Base-by-base conservation (phyloP, 768 basidiomycete genomes). In the Tephrocybe sp. region DNA sequence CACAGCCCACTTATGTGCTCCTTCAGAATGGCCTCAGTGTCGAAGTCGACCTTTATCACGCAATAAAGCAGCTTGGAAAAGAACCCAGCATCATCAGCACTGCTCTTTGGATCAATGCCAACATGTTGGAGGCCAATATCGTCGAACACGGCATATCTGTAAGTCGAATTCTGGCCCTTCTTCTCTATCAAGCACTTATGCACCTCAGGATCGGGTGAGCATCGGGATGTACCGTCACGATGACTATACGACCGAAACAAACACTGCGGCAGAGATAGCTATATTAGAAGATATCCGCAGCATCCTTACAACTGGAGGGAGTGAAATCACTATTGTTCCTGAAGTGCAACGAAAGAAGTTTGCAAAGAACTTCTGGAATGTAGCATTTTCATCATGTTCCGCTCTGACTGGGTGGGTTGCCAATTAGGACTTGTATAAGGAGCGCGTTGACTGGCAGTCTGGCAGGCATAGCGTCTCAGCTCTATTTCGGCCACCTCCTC, bases 11-110 rank as follows among this genome's bases (percentile, higher is more conserved):
- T 1, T 84, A 83, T 60, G 80, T 84, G 2, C 62, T 88, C 11
- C 57, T 86, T 43, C 84, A 90, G 72, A 91, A 91, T 62, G 88
- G 88, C 5, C 68, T 92, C 3, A 81, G 80, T 34, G 81, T 88
- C 8, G 89, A 90, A 60, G 70, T 65, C 30, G 86, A 86, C 49
- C 70, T 89, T 18, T 86, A 87, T 62, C 59, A 77, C 11, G 75
- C 83, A 1, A 50, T 82, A 11, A 71, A 69, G 50, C 54, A 60
- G 9, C 65, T 81, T n/a, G 65, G 62, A 5, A 65, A 67, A 33
- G 67, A 73, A 6, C 82, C 83, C 0, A 76, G 63, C 21, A 82
- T 86, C 28, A 72, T 86, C 30, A 76, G 78, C 47, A 73, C 76
- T 2, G 77, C 83, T 2, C 60, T 84, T 4, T 83, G 75, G 69